Base-by-base conservation (phyloP, 768 basidiomycete species). In the Boletus insuetus region DNA sequence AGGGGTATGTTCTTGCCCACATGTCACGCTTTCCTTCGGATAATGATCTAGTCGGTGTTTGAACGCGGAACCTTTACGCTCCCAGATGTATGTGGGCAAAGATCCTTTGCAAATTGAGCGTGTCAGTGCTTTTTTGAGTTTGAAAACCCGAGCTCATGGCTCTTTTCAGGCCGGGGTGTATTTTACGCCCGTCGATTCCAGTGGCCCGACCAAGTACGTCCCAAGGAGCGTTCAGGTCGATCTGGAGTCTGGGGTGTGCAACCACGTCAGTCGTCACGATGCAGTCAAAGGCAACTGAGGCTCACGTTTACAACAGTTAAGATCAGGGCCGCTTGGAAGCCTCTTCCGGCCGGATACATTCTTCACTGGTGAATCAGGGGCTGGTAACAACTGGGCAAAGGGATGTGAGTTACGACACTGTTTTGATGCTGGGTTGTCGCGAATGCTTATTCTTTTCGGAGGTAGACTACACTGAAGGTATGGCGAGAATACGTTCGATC, bases 351-450 rank as follows among this genome's bases (percentile, higher is more conserved):
- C 95, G 3, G 93, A 94, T 67, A 96, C 91, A 2, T 96, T 81
- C 67, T 68, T 94, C 45, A 81, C 82, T 37, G 79, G 84, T 7
- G 71, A 79, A 42, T 74, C 75, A 54, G 80, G 84, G 47, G 86
- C 94, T 1, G 94, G 94, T 17, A 97, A 98, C 64, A 96, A 95
- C 59, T 97, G 92, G 90, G 94, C 93, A 16, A 96, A 97, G 75
- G 92, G 91, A 80, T 91, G 90, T 91, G 63, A 74, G 87, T 73
- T 50, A 49, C 10, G 13, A 10, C 76, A 40, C 37, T 40, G n/a
- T 45, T 24, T 24, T 53, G 34, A 19, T 53, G 40, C 41, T 50
- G 24, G n/a, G 54, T 58, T 50, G 20, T 37, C 26, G 19, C 47
- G 31, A 35, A 58, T 53, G 56, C 59, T 73, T 50, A 69, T 49